Evolutionary conservation across 805 yeast genomes (phyloP).

Genomic region (Suhomyces prunicola): DNA sequence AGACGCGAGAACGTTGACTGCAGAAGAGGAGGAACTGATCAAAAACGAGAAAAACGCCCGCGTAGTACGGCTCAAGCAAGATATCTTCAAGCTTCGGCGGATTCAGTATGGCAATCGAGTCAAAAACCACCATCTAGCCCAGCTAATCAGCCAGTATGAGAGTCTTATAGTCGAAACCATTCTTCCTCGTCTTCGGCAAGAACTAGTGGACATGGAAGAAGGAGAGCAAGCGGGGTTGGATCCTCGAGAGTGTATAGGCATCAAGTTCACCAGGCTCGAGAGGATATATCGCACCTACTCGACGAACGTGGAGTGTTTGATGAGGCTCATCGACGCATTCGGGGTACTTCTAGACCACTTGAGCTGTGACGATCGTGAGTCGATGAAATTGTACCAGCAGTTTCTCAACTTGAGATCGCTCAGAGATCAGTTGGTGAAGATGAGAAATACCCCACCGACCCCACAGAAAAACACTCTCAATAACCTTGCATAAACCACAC

Average conservation of each 20-base stretch:
- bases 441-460: no score
- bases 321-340: constrained; percentile 2
- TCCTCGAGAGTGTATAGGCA: constrained; percentile 1
- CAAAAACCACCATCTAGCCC: constrained; percentile 23
- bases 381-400: constrained; percentile 7
- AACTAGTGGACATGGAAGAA: constrained; percentile 7
- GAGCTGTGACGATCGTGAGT: constrained; percentile 2
- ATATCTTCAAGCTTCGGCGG: constrained; percentile 23
- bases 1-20: constrained; percentile 9
- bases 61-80: constrained; percentile 23
- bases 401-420: constrained; percentile 6
- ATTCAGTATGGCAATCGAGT: constrained; percentile 16
- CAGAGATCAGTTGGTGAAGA: neutral
- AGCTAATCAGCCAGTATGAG: constrained; percentile 28
- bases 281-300: constrained; percentile 7
- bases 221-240: neutral
- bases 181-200: constrained; percentile 27
- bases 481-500: no score
- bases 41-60: constrained; percentile 10
- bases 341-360: constrained; percentile 1
- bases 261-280: constrained; percentile 5
- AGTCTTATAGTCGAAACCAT: constrained; percentile 22
- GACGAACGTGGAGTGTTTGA: constrained; percentile 6
- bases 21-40: neutral
- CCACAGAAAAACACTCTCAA: no score